These are phyloP conservation scores for Hypomyces perniciosus DNA, from an alignment of 2,329 filamentous ascomycete species.

Conservation along the genomic window DNA sequence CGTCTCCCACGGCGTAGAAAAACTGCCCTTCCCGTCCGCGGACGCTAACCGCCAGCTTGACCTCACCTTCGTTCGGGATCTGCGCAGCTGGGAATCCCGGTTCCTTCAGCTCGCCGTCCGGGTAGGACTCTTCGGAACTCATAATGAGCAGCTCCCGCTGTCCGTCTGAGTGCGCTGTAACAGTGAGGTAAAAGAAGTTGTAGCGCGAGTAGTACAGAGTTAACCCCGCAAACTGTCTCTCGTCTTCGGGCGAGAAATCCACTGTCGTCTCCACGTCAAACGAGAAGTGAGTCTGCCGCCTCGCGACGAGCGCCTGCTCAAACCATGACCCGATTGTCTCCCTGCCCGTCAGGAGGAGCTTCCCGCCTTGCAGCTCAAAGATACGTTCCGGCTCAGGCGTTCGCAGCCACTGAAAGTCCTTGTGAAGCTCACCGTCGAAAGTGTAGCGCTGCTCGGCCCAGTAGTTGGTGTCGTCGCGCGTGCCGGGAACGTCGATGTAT, in stretches of 20 bases:
- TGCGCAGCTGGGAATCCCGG: neutral
- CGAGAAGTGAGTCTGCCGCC: conserved; percentile 53
- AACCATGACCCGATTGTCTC: conserved; percentile 54
- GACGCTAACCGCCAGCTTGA: conserved; percentile 45
- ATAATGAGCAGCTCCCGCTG: conserved; percentile 52
- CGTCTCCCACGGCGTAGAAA: conserved; percentile 41
- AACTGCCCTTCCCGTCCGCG: conserved; percentile 50
- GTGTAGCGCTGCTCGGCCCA: conserved; percentile 45
- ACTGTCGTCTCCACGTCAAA: conserved; percentile 54
- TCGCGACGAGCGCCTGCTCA: conserved; percentile 50
- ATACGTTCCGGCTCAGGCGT: conserved; percentile 51
- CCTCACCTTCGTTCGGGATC: conserved; percentile 49
- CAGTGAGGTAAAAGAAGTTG: conserved; percentile 60
- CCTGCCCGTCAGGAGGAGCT: conserved; percentile 43
- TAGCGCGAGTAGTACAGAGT: conserved; percentile 58
- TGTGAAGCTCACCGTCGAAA: conserved; percentile 39
- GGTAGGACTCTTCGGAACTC: conserved; percentile 51
- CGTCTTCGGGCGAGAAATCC: conserved; percentile 49
- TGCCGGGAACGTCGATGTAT: conserved; percentile 43
- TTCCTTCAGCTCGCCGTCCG: conserved; percentile 43
- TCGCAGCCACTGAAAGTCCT: conserved; percentile 53
- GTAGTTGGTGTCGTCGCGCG: conserved; percentile 41
- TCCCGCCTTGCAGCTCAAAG: conserved; percentile 34
- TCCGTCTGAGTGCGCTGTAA: conserved; percentile 51
- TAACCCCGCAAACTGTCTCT: conserved; percentile 55